A percentile compares a stretch with the other conserved stretches of the same genome.
phyloP scores from a whole-genome alignment of 768 basidiomycete genomes.

The Dioszegia crocea region DNA sequence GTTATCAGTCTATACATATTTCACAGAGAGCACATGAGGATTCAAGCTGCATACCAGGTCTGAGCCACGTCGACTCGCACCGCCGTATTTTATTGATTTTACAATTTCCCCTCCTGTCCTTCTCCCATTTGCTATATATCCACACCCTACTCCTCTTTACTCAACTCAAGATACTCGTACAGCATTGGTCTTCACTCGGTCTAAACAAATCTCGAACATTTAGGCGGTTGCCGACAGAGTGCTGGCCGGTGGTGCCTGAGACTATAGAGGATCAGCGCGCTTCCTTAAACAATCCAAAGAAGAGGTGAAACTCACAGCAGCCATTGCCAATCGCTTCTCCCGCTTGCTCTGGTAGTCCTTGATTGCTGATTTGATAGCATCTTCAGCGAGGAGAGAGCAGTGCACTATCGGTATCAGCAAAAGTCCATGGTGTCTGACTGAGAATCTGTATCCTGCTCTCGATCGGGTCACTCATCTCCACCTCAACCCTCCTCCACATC shows the following conservation, averaged over 20 bases:
- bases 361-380: constrained; percentile 95
- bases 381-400: constrained; percentile 82
- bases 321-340: constrained; percentile 50
- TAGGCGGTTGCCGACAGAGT: not conserved
- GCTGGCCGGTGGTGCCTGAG: not conserved
- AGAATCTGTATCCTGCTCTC: not conserved
- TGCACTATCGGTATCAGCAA: constrained; percentile 37
- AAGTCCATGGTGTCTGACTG: not conserved
- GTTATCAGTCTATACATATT: too few relatives aligned
- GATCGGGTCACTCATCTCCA: too few relatives aligned
- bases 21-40: too few relatives aligned
- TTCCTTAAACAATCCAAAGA: not conserved
- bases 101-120: too few relatives aligned
- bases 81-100: too few relatives aligned
- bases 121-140: too few relatives aligned
- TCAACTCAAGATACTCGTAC: too few relatives aligned
- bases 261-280: not conserved
- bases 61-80: too few relatives aligned
- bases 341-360: constrained; percentile 91
- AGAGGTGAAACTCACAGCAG: constrained; percentile 45
- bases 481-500: too few relatives aligned
- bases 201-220: not conserved
- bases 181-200: too few relatives aligned
- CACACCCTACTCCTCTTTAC: too few relatives aligned
- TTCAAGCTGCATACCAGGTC: too few relatives aligned